Percentiles rank a stretch among this genome's conserved stretches.
These are phyloP conservation scores for Lachnellula arida DNA, from an alignment of 2,329 filamentous ascomycete genomes.

Conservation along the genomic window DNA sequence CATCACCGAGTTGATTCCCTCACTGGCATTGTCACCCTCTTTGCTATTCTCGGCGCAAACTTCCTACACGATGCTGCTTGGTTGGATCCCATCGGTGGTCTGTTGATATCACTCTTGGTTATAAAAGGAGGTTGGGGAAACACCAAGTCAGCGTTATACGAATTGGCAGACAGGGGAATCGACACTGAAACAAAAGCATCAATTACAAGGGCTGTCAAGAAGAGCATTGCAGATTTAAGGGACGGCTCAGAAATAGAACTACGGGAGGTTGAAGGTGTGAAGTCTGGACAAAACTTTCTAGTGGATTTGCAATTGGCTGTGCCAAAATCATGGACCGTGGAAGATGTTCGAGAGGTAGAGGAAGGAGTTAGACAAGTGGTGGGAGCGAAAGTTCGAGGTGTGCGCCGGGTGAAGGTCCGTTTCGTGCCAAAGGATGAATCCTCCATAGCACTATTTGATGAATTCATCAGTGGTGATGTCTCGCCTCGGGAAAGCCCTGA, in stretches of 20 bases:
- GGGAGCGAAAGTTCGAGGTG: constrained; percentile 74
- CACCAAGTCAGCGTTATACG: constrained; percentile 73
- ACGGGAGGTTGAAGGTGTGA: constrained; percentile 79
- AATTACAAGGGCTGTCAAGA: constrained; percentile 60
- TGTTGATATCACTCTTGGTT: constrained; percentile 90
- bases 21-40: constrained; percentile 87
- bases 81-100: constrained; percentile 89
- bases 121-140: constrained; percentile 87
- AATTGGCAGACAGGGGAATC: constrained; percentile 86
- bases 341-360: constrained; percentile 66
- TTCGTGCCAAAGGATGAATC: constrained; percentile 68
- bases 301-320: constrained; percentile 85
- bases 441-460: constrained; percentile 62
- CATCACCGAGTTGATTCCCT: constrained; percentile 96
- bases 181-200: constrained; percentile 76
- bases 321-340: constrained; percentile 70
- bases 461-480: constrained; percentile 67
- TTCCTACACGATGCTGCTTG: constrained; percentile 79
- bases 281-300: constrained; percentile 94
- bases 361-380: constrained; percentile 66
- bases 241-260: constrained; percentile 61
- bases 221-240: constrained; percentile 51
- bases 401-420: constrained; percentile 75
- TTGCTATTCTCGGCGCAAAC: constrained; percentile 86
- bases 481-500: constrained; percentile 54